Base-by-base conservation (phyloP, 129 eudicot species). In the Saussurea involucrata region DNA sequence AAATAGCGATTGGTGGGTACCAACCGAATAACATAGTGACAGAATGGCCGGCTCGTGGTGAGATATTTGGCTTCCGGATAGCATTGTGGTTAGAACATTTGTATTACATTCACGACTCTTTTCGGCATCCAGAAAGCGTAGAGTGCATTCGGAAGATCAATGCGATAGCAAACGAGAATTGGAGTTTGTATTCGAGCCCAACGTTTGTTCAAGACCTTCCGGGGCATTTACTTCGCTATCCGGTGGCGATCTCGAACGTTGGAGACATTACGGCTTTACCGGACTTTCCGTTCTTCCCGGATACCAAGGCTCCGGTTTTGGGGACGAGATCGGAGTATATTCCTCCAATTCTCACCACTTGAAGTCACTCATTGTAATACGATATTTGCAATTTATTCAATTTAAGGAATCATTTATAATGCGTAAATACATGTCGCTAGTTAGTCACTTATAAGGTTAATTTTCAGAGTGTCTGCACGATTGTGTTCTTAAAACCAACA, bases 1-100 rank as follows among this genome's bases (percentile, higher is more conserved):
- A 94, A 84, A 94, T 94, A 18, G 98, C 98, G 24, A 94, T 94
- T 79, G 98, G 97, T 66, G 99, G 76, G 28, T 95, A 86, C 82
- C 99, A 95, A 67, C 99, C 99, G 0, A 36, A 79, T 55, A 86
- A 95, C 28, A 74, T 92, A 63, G 81, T 86, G 17, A 42, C 49
- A 34, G 36, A 66, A 2, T 74, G 71, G 69, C 76, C 90, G 1
- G 84, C 83, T 9, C 70, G 84, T 37, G 97, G 99, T 5, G 74
- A 70, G 8, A 70, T 95, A 13, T 89, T 66, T 18, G 92, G 90
- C n/a, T 83, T 91, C 24, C 68, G 99, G 63, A 85, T 88, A 78
- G 90, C 97, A 3, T 72, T 92, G 31, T 95, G 99, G 99, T 69
- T 76, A 9, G 99, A 95, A 37, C 99, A 95, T 74, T 85, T 95